phyloP scores from a whole-genome alignment of 148 eudicot species.

The Gaultheria prostrata region DNA sequence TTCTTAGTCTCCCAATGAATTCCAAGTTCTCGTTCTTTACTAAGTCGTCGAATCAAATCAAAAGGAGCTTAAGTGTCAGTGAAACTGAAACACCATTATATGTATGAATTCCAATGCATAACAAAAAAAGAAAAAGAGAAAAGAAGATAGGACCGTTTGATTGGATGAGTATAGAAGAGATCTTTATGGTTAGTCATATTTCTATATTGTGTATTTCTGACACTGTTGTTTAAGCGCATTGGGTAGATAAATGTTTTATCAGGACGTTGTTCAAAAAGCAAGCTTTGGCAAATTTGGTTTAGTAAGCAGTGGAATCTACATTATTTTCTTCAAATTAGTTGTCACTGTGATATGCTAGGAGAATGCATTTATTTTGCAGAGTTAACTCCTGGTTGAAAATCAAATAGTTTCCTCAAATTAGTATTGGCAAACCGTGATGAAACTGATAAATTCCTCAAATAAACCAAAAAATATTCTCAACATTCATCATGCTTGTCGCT shows the following conservation, averaged over 20 bases:
- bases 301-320: neutral
- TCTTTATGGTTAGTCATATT: neutral
- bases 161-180: neutral
- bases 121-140: neutral
- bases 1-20: neutral
- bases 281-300: neutral
- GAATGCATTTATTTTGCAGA: neutral
- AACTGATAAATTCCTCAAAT: no score
- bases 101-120: neutral
- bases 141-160: neutral
- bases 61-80: neutral
- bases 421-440: neutral
- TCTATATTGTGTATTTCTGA: neutral
- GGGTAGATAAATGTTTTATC: neutral
- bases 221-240: neutral
- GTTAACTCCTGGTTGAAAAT: neutral
- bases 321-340: neutral
- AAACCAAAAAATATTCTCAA: neutral
- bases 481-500: neutral
- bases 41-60: neutral
- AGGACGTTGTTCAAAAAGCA: neutral
- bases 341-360: neutral
- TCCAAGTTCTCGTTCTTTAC: neutral
- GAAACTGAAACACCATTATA: neutral
- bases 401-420: neutral